A percentile compares a stretch with the other conserved stretches of the same genome.
Conservation (phyloP, 805 yeast species). For the Barnettozyma vustinii region DNA sequence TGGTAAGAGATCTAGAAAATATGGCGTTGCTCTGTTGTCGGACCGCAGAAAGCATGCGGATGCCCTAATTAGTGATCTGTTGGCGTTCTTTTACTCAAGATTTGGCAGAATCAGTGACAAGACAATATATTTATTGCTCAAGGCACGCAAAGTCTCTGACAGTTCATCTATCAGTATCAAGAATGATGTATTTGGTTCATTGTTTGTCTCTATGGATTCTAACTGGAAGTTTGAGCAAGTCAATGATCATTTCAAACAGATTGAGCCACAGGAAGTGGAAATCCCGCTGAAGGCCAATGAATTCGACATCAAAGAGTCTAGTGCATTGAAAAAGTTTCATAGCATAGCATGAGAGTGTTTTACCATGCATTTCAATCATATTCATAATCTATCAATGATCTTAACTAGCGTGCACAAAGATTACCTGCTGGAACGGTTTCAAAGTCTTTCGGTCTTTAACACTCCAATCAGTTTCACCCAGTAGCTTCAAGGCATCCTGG, state of each 20-base stretch:
- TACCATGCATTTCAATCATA: too few relatives aligned
- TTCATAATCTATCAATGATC: too few relatives aligned
- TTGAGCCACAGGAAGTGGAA: background rate
- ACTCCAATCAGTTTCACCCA: conserved; percentile 18
- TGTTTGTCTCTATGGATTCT: background rate
- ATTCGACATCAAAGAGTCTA: conserved; percentile 4
- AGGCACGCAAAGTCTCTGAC: background rate
- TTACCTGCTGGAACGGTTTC: background rate
- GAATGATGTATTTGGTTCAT: background rate
- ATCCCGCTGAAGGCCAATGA: background rate
- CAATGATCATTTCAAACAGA: background rate
- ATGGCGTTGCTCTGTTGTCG: background rate
- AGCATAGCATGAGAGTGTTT: too few relatives aligned
- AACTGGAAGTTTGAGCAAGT: background rate
- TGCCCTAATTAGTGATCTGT: background rate
- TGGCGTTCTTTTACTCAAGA: background rate
- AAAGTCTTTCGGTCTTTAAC: background rate
- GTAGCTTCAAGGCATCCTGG: conserved; percentile 9
- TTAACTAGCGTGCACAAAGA: background rate
- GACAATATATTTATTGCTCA: background rate
- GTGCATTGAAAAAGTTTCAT: background rate
- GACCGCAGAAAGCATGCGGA: background rate
- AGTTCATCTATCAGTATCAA: background rate
- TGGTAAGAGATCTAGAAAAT: background rate
- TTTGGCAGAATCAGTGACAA: background rate